Evolutionary conservation across 2,329 filamentous ascomycete species (phyloP).

Genomic region (Apiospora saccharicola): DNA sequence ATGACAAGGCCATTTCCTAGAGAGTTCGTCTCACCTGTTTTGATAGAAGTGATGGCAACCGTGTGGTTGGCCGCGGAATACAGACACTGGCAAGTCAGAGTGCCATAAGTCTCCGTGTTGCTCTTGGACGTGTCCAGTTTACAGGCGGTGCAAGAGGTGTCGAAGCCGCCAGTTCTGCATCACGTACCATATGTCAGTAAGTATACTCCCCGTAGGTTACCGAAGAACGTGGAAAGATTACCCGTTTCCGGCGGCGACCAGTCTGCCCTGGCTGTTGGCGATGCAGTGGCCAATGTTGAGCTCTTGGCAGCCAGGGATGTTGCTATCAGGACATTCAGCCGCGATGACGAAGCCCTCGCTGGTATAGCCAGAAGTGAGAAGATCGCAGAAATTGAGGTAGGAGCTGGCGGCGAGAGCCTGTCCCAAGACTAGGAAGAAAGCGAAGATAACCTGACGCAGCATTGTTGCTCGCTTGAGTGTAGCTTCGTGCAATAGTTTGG

Average conservation of each 20-base stretch:
- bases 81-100: conserved; percentile 23
- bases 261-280: conserved; percentile 24
- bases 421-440: neutral
- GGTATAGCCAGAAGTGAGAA: neutral
- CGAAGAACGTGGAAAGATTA: neutral
- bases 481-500: neutral
- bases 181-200: neutral
- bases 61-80: conserved; percentile 19
- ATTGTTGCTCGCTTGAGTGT: neutral
- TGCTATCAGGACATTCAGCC: conserved; percentile 23
- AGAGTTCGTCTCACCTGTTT: conserved; percentile 20
- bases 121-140: conserved; percentile 24
- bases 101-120: conserved; percentile 25
- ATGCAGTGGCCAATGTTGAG: conserved; percentile 28
- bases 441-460: neutral
- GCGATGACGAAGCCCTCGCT: conserved; percentile 12
- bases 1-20: neutral
- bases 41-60: conserved; percentile 21
- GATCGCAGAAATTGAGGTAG: conserved; percentile 16
- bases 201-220: too few species aligned
- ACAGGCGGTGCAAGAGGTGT: conserved; percentile 25
- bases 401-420: neutral
- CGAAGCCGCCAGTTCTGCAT: conserved; percentile 26
- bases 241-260: conserved; percentile 23
- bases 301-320: conserved; percentile 19